Base-by-base conservation (phyloP, 257 asterid genomes). In the Echites panduratus region DNA sequence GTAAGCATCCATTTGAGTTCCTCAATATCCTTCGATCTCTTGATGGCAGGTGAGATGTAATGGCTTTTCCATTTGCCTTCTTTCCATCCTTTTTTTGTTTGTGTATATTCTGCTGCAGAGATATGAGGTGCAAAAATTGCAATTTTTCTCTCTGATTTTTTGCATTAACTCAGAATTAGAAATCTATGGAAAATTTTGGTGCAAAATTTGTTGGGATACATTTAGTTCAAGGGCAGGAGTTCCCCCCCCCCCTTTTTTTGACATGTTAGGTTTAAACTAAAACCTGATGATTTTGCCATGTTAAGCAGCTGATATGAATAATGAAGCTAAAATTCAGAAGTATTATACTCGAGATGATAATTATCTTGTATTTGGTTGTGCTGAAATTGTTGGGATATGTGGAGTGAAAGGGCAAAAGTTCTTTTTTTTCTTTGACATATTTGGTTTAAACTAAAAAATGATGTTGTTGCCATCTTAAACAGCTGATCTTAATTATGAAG, bases 21-120 rank as follows among this genome's bases (percentile, higher is more conserved):
- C 97, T 94, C 44, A 73, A 86, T 71, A 59, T 94, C 81, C 96
- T 86, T 72, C 98, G 97, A 19, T 78, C 90, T n/a, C 97, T 94
- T 76, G 97, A 94, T 83, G 98, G 98, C 70, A 89, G 97, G 98
- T 91, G 86, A 59, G 75, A 35, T 63, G 0, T 12, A 35, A 38
- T 19, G 4, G 22, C 47, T 1, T 35, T 63, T 7, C 0, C n/a
- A 26, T 26, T 35, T 35, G 27, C 68, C 48, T 14, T 14, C 66
- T 50, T 26, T 69, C 16, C 56, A 3, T 32, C 49, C 56, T 22
- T 0, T 26, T 41, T 24, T 74, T 50, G 66, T 53, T 13, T n/a
- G 1, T 11, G 2, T 24, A 1, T 29, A 27, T 26, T 40, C 26
- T 66, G 52, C 11, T 16, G 44, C 19, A 9, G 9, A 11, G 17